These are phyloP conservation scores for Angophora floribunda DNA, from an alignment of 345 rosid species.

Conservation along the genomic window DNA sequence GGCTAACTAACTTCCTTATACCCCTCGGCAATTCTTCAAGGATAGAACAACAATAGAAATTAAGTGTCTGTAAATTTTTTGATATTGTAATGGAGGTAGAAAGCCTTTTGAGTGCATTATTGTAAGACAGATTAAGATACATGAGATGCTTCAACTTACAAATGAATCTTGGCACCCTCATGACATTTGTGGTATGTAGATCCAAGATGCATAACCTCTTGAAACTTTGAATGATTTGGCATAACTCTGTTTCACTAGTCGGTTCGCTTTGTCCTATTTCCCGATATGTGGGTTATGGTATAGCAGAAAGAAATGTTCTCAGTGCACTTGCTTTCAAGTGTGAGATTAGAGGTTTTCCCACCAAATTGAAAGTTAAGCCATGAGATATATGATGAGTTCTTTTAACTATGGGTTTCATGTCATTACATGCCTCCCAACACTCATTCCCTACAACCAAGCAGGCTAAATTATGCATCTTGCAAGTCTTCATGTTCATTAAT, in stretches of 20 bases:
- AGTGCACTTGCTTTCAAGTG: not conserved
- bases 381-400: conserved; percentile 1
- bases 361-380: not conserved
- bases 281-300: not conserved
- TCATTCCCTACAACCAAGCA: conserved; percentile 1
- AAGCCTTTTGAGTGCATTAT: not conserved
- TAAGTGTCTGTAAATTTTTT: not conserved
- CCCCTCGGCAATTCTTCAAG: not conserved
- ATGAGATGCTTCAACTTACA: not conserved
- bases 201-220: not conserved
- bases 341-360: not conserved
- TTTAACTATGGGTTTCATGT: not conserved
- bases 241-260: not conserved
- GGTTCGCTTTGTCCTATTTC: not conserved
- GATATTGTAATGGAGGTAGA: not conserved
- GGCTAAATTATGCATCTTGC: conserved; percentile 21
- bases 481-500: not conserved
- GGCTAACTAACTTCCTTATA: not conserved
- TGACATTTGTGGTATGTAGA: not conserved
- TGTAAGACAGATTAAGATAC: not conserved
- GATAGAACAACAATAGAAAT: not conserved
- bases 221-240: not conserved
- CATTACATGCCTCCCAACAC: not conserved
- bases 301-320: not conserved
- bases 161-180: not conserved